These are phyloP conservation scores for sorghum (Sorghum bicolor) DNA, from an alignment of 176 grass and related monocot species.

Conservation along the genomic window Sorghum_bicolor_NCBIv3 NC_012871.2:72524501-72525000, in stretches of 20 bases:
- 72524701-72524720: conserved; percentile 83
- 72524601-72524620: neutral
- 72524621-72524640: neutral
- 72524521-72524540: conserved; percentile 57
- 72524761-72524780: conserved; percentile 74
- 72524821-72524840: conserved; percentile 76
- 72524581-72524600: no score
- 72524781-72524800: conserved; percentile 81
- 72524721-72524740: conserved; percentile 63
- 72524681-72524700: conserved; percentile 88
- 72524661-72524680: conserved; percentile 83
- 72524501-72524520: conserved; percentile 56
- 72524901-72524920: neutral
- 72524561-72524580: conserved; percentile 43
- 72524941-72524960: conserved; percentile 69
- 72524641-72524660: conserved; percentile 65
- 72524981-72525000: conserved; percentile 71
- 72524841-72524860: conserved; percentile 73
- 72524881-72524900: neutral
- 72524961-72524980: conserved; percentile 77
- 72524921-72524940: neutral
- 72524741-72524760: conserved; percentile 88
- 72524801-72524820: conserved; percentile 60
- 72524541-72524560: conserved; percentile 85
- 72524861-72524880: neutral